Base-by-base conservation (phyloP, 768 basidiomycete genomes). In the Amanita exitialis region DNA sequence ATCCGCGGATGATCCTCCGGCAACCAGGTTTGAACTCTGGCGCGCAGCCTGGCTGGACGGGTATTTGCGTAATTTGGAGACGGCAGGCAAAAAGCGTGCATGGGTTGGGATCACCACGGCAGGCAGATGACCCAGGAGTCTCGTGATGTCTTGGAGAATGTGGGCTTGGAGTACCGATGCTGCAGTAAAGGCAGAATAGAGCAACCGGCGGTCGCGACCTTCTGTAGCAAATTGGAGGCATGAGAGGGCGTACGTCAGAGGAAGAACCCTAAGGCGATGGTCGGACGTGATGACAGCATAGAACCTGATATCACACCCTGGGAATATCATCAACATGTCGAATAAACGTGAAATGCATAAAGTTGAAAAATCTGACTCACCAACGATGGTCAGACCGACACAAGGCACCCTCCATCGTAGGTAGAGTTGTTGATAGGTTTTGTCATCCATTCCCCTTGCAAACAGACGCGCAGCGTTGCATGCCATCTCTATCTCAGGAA, bases 241-340 rank as follows among this genome's bases (percentile, higher is more conserved):
- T 7, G 59, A 60, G 10, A 62, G 35, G 15, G 53, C 44, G 5
- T 56, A 56, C 39, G 61, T 59, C 32, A 62, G 56, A 46, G 54
- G 55, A 37, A 60, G 45, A 36, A 58, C 38, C 30, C 59, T 52
- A 50, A 54, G 57, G 47, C 57, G 56, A 49, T 48, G 49, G 32
- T 56, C 57, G 16, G 58, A 35, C 25, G 49, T 16, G 25, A 60
- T 43, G 20, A 58, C 49, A 6, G 53, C 57, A 54, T 61, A 61
- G 55, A 59, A 59, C 25, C 12, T 54, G 28, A 61, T 45, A 34
- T 56, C 34, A 30, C 46, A 34, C 20, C 53, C 54, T 56, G 20
- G 51, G 20, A 36, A 47, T 21, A 47, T 37, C n/a, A n/a, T n/a
- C n/a, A 50, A 41, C 34, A 27, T 38, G 46, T 21, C 48, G 30